These are phyloP conservation scores for Terana coerulea DNA, from an alignment of 768 basidiomycete genomes.

Conservation along the genomic window DNA sequence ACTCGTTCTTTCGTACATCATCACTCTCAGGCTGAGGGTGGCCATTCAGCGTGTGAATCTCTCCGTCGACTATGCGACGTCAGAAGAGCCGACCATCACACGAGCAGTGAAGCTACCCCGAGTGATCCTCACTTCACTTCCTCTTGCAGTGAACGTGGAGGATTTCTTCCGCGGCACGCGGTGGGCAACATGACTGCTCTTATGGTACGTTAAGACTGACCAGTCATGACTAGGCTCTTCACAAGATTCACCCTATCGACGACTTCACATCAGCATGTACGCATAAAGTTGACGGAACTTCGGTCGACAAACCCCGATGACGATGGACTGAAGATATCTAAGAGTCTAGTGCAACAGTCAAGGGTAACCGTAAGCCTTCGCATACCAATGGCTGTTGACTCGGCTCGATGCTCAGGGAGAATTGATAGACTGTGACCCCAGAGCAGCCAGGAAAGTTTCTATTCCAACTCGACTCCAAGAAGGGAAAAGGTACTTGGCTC, in stretches of 20 bases:
- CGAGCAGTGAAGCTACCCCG: conserved; percentile 54
- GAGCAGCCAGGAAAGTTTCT: conserved; percentile 72
- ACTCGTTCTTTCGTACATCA: conserved; percentile 20
- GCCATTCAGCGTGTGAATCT: conserved; percentile 75
- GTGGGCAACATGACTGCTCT: conserved; percentile 35
- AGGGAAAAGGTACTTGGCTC: conserved; percentile 50
- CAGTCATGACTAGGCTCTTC: conserved; percentile 60
- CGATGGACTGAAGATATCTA: conserved; percentile 49
- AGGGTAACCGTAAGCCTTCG: conserved; percentile 43
- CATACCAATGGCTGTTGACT: neutral
- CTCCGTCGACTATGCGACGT: conserved; percentile 65
- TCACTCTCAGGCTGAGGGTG: too few relatives aligned
- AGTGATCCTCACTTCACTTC: conserved; percentile 64
- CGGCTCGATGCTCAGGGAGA: conserved; percentile 6
- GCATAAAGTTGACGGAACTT: conserved; percentile 60
- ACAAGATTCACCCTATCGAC: conserved; percentile 90
- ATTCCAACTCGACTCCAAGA: conserved; percentile 67
- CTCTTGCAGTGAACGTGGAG: conserved; percentile 90
- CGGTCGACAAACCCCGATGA: conserved; percentile 40
- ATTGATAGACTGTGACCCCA: conserved; percentile 67
- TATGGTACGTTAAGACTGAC: neutral
- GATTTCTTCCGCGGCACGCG: conserved; percentile 90
- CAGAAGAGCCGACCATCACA: conserved; percentile 43
- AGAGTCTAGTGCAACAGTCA: conserved; percentile 43
- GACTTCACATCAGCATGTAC: conserved; percentile 74